A percentile compares a stretch with the other conserved stretches of the same genome.
Evolutionary conservation across 371 early-diverging fungal genomes (phyloP).

Genomic region (Rhizopus delemar): DNA sequence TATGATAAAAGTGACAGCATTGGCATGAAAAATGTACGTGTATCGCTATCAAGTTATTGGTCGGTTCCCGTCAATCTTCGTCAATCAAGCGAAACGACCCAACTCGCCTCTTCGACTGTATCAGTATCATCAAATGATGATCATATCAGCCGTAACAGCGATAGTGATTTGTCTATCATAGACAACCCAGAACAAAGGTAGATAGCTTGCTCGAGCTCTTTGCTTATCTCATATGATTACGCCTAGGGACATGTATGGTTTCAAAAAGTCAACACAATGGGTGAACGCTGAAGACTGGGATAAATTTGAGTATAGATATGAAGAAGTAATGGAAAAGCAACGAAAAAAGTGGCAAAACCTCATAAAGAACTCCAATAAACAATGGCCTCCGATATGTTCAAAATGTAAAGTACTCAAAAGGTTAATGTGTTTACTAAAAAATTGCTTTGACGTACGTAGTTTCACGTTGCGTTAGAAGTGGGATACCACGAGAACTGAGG

Average conservation of each 20-base stretch:
- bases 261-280: conserved; percentile 61
- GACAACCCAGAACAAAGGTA: neutral
- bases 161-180: no score
- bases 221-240: neutral
- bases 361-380: conserved; percentile 41
- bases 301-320: conserved; percentile 56
- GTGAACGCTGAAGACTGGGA: conserved; percentile 45
- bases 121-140: neutral
- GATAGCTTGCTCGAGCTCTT: no score
- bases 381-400: conserved; percentile 51
- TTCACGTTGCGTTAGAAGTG: conserved; percentile 73
- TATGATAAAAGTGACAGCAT: neutral
- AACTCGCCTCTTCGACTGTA: no score
- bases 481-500: conserved; percentile 70
- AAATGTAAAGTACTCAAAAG: conserved; percentile 42
- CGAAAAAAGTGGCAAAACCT: conserved; percentile 54
- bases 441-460: conserved; percentile 36
- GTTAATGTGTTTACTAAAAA: neutral
- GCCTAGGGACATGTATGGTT: conserved; percentile 64
- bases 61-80: neutral
- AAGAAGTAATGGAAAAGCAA: conserved; percentile 50
- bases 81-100: neutral
- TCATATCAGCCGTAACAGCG: neutral
- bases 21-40: neutral
- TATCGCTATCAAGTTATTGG: neutral